phyloP scores from a whole-genome alignment of 345 rosid species.

The Draba incana region DNA sequence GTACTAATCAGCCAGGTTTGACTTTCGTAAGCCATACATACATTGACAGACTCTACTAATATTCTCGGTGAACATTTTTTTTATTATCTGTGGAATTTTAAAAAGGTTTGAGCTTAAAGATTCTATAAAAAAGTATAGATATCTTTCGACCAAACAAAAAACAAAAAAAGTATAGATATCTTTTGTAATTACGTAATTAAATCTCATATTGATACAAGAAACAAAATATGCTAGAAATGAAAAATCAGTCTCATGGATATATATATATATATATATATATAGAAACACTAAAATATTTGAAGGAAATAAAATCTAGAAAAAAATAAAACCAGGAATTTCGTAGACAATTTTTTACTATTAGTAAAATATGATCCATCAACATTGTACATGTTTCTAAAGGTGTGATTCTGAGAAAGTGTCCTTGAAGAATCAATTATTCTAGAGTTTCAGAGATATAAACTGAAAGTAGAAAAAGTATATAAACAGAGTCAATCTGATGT shows the following conservation, averaged over 20 bases:
- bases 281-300: too few relatives aligned
- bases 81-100: neutral
- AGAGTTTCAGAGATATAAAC: conserved; percentile 24
- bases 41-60: neutral
- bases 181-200: too few relatives aligned
- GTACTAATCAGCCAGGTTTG: conserved; percentile 4
- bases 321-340: too few relatives aligned
- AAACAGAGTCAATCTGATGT: conserved; percentile 23
- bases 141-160: too few relatives aligned
- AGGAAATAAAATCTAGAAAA: neutral
- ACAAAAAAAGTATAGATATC: too few relatives aligned
- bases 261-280: too few relatives aligned
- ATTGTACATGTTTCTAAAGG: conserved; percentile 11
- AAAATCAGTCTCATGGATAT: neutral
- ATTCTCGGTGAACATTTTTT: conserved; percentile 20
- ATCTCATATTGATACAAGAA: neutral
- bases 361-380: conserved; percentile 13
- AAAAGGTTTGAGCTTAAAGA: neutral
- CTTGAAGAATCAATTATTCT: conserved; percentile 30
- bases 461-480: conserved; percentile 22
- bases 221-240: neutral
- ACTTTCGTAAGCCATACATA: neutral
- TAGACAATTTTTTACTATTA: neutral
- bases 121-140: too few relatives aligned
- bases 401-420: conserved; percentile 22